Base-by-base conservation (phyloP, 23 red algal species). In the Gracilaria domingensis region DNA sequence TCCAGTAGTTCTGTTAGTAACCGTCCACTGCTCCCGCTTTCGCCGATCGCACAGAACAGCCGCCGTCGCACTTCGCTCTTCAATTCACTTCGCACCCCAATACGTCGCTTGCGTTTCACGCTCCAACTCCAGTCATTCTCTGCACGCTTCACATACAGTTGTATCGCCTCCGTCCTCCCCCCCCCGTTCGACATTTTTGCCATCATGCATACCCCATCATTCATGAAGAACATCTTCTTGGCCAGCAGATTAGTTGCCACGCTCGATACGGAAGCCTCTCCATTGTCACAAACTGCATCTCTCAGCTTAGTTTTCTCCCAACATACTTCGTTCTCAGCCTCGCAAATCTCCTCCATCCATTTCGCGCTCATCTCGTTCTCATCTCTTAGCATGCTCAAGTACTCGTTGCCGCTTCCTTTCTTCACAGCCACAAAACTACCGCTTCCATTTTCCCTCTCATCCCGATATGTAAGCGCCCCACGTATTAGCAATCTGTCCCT, bases 241-340 rank as follows among this genome's bases (percentile, higher is more conserved):
- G 72, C 50, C 39, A 77, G 72, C 42, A 51, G 26, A 30, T 77
- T 51, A 25, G 45, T 77, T 12, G 72, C 72, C 23, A 51, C 38
- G 17, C 72, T 77, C 4, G 72, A 77, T 23, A 77, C 72, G 50
- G 72, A 77, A 4, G 45, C 42, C 45, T 77, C 72, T 12, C 72
- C 72, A 8, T 50, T 77, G 45, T 77, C 72, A 51, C 72, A 77
- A 16, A 77, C 72, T 11, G 40, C 45, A 4, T 51, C 45, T 51
- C 45, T 77, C 38, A 77, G 42, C 72, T 77, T 77, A 20, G 40
- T 77, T 25, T 8, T 30, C 25, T 77, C 72, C 72, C 72, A 77
- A 12, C 26, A 25, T 9, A 50, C 39, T 45, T 45, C 72, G n/a
- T 8, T 23, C 23, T 30, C 39, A 3, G 23, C 69, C 11, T 50